Conservation (phyloP, 202 grass and related monocot species). For the Carex arenaria region DNA sequence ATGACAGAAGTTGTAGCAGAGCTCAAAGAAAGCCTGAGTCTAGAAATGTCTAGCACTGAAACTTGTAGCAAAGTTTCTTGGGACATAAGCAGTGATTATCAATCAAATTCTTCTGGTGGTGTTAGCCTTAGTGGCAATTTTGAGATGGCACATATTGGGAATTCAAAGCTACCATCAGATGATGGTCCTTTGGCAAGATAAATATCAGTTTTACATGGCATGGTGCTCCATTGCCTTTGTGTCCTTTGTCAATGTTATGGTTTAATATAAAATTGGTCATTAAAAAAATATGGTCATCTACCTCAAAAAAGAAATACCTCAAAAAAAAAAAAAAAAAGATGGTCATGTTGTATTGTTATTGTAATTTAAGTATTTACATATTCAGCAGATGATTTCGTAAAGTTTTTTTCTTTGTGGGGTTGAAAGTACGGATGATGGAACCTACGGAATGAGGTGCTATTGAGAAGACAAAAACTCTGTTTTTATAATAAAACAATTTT, state of each 20-base stretch:
- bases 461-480: background rate
- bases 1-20: constrained; percentile 21
- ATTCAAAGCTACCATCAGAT: background rate
- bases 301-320: no score
- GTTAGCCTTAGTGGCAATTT: background rate
- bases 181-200: constrained; percentile 6
- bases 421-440: background rate
- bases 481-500: background rate
- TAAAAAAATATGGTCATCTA: background rate
- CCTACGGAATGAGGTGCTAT: background rate
- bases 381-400: background rate
- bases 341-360: background rate
- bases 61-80: background rate
- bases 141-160: background rate
- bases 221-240: background rate
- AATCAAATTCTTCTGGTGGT: no score
- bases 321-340: no score
- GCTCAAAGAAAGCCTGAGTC: constrained; percentile 25
- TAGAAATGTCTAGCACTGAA: constrained; percentile 15
- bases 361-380: background rate
- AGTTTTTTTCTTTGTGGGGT: background rate
- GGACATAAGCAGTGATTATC: background rate
- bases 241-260: background rate
- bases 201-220: background rate
- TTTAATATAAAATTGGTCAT: background rate